phyloP scores from a whole-genome alignment of 306 rosid genomes.

The Lagenaria siceraria region DNA sequence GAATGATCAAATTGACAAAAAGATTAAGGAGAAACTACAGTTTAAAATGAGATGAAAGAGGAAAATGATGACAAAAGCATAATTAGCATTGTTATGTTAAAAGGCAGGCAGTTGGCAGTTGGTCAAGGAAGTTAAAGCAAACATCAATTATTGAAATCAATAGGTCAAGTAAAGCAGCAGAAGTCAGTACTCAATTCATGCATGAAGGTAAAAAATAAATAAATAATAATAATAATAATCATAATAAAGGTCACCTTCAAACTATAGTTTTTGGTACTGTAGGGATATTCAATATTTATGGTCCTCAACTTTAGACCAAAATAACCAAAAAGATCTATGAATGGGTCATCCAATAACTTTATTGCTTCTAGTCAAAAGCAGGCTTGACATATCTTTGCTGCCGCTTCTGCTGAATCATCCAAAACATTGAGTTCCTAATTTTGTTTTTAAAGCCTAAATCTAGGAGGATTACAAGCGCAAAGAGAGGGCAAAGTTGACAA shows the following conservation, averaged over 20 bases:
- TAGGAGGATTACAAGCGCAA: neutral
- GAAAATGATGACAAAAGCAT: neutral
- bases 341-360: neutral
- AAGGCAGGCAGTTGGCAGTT: constrained; percentile 18
- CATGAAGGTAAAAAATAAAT: neutral
- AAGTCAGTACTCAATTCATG: neutral
- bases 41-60: neutral
- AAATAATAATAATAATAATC: neutral
- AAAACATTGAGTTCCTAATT: neutral
- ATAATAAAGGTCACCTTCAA: neutral
- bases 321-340: neutral
- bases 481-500: neutral
- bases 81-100: neutral
- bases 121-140: constrained; percentile 28
- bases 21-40: neutral
- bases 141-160: constrained; percentile 16
- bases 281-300: constrained; percentile 3
- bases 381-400: neutral
- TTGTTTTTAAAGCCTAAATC: neutral
- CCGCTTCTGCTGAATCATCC: neutral
- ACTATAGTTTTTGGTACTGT: neutral
- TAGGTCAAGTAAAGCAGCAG: constrained; percentile 11
- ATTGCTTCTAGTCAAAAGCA: constrained; percentile 3
- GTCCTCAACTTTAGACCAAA: constrained; percentile 11
- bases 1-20: neutral